Conservation (phyloP, 1,284 basidiomycete species). For the Cryptococcus sp. region DNA sequence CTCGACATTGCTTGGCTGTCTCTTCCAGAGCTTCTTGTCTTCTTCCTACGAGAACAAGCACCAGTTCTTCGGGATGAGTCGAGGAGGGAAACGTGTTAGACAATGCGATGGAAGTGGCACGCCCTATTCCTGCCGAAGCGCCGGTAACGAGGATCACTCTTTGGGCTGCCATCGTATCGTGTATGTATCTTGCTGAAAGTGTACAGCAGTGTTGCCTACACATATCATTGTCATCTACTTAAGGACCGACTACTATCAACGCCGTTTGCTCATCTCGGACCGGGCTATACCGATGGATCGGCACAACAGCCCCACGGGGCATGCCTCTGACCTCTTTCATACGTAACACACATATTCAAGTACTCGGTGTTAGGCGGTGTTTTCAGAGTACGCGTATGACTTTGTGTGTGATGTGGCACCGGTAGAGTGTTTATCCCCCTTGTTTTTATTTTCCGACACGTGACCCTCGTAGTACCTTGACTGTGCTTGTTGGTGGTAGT, state of each 20-base stretch:
- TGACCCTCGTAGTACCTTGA: too few species aligned
- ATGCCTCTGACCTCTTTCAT: background rate
- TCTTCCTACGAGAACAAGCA: conserved; percentile 61
- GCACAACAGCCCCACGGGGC: too few species aligned
- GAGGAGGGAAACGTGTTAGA: conserved; percentile 53
- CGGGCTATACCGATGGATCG: too few species aligned
- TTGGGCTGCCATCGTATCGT: conserved; percentile 10
- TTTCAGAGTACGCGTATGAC: conserved; percentile 6
- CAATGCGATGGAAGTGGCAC: conserved; percentile 58
- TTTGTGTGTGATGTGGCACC: conserved; percentile 1
- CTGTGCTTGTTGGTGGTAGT: too few species aligned
- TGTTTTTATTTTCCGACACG: background rate
- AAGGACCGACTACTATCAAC: too few species aligned
- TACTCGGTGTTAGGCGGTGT: conserved; percentile 6
- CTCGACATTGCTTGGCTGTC: conserved; percentile 53
- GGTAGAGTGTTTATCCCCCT: too few species aligned
- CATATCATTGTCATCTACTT: too few species aligned
- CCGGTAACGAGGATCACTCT: conserved; percentile 51
- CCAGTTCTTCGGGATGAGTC: conserved; percentile 58
- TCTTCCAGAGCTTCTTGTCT: conserved; percentile 62
- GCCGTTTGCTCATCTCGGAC: too few species aligned
- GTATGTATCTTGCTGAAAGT: background rate
- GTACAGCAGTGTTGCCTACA: background rate
- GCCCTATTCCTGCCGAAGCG: conserved; percentile 57
- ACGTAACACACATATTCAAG: background rate